Base-by-base conservation (phyloP, 768 basidiomycete species). In the Rhodotorula diobovata region DNA sequence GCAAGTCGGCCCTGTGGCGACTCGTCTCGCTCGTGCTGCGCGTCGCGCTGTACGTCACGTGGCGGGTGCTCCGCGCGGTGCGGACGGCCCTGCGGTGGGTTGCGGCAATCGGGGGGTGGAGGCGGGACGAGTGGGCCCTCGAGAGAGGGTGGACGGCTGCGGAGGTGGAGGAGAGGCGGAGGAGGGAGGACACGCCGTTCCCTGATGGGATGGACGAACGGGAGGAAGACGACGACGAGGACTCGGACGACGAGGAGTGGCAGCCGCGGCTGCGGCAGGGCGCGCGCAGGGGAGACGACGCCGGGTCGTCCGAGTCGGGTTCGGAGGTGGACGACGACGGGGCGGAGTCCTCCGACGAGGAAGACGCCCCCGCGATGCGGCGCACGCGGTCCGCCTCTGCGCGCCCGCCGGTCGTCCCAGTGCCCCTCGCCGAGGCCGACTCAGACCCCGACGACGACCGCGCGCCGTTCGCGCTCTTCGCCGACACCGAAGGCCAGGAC, bases 51-150 rank as follows among this genome's bases (percentile, higher is more conserved):
- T 66, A 43, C 46, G 14, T 50, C 45, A 37, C 5, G 1, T 71
- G 61, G 60, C 50, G 58, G 20, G 23, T 39, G 30, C 10, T 1
- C 53, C 30, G 43, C 14, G 28, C 1, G 4, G 51, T 57, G 28
- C 37, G 54, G 35, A 20, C 21, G 6, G 59, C 50, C 8, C 48
- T 28, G 39, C 35, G 61, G 50, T 28, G 50, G 25, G 45, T 16
- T 20, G 53, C 53, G 20, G 43, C 41, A 14, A 35, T 2, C 35
- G 18, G 23, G 4, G 51, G 65, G n/a, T 43, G 61, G 50, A 28
- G 58, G 34, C 41, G 35, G n/a, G 65, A 58, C n/a, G 58, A 59
- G 65, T 39, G 48, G 48, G 57, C 30, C 50, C 18, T 58, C 21
- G 50, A 60, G 57, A 15, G n/a, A 12, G 3, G 57, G 20, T 51